These are phyloP conservation scores for Drechslerella dactyloides DNA, from an alignment of 2,329 filamentous ascomycete genomes.

Conservation along the genomic window DNA sequence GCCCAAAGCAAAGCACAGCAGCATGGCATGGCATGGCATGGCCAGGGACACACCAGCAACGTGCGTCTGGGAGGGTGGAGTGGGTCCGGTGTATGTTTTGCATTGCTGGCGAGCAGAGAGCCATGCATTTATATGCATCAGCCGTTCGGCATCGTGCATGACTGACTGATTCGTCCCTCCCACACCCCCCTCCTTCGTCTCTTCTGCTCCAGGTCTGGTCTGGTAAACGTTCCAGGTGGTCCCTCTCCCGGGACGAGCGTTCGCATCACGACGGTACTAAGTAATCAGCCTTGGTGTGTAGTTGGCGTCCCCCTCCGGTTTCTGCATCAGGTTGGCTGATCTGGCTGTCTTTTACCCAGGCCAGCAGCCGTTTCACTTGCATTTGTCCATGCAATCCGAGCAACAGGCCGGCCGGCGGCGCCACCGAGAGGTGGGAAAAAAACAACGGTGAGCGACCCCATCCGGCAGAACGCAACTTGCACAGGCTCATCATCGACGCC, in stretches of 20 bases:
- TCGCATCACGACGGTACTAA: slow-evolving; percentile 3
- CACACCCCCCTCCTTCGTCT: slow-evolving; percentile 10
- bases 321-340: too few species aligned
- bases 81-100: slow-evolving; percentile 42
- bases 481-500: background rate
- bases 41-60: slow-evolving; percentile 25
- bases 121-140: slow-evolving; percentile 26
- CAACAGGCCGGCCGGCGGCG: background rate
- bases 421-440: background rate
- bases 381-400: slow-evolving; percentile 2
- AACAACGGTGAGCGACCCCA: background rate
- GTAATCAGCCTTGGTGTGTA: background rate
- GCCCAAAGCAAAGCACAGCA: background rate
- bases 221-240: background rate
- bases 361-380: slow-evolving; percentile 8
- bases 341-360: background rate
- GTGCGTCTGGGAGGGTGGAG: slow-evolving; percentile 36
- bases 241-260: background rate
- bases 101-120: slow-evolving; percentile 40
- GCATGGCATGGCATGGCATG: background rate
- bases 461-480: background rate
- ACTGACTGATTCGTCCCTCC: slow-evolving; percentile 16
- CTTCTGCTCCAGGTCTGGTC: background rate
- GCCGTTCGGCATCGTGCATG: slow-evolving; percentile 35
- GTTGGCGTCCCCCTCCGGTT: background rate